Base-by-base conservation (phyloP, 371 early-diverging fungal genomes). In the Mortierella sp. region DNA sequence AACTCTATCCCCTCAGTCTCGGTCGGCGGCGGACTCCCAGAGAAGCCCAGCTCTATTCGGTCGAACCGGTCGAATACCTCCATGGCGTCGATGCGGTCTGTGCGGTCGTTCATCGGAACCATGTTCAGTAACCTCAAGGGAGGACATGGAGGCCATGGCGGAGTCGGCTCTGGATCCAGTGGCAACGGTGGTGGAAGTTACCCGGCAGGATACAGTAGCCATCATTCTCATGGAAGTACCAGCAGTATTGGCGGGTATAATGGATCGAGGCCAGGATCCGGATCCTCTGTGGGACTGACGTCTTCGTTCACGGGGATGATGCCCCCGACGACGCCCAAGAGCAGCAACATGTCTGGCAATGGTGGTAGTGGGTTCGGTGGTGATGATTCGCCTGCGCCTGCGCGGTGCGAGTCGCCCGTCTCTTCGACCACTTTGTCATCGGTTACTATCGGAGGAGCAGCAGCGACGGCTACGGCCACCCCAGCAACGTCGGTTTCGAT, bases 61-160 rank as follows among this genome's bases (percentile, higher is more conserved):
- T 82, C 82, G 55, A 86, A 79, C 70, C 76, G 70, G 0, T 86
- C 87, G 0, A 75, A 56, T 5, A 60, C 86, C 21, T 85, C 86
- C 8, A 79, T 86, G 82, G 78, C 82, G 0, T 86, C 87, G 3
- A 82, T 51, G 51, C 51, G 51, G 51, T 51, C 87, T 41, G 87
- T 86, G 16, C 73, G 76, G n/a, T 86, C 87, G 21, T 86, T 86
- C 54, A 75, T 86, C 12, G 87, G 87, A n/a, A 82, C 82, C n/a
- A 82, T 86, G 83, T 86, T 86, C 70, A 79, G 76, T 56, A 86
- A 86, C 44, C 80, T 86, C 71, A 82, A 82, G 54, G 70, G 74
- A 18, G 58, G 73, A 11, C 71, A 74, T 8, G 65, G 72, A 32
- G 79, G 65, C 0, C 76, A 65, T 55, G 83, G 83, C 11, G 65